A percentile compares a stretch with the other conserved stretches of the same genome.
These are phyloP conservation scores for Tolypocladium album DNA, from an alignment of 2,329 filamentous ascomycete genomes.

Conservation along the genomic window DNA sequence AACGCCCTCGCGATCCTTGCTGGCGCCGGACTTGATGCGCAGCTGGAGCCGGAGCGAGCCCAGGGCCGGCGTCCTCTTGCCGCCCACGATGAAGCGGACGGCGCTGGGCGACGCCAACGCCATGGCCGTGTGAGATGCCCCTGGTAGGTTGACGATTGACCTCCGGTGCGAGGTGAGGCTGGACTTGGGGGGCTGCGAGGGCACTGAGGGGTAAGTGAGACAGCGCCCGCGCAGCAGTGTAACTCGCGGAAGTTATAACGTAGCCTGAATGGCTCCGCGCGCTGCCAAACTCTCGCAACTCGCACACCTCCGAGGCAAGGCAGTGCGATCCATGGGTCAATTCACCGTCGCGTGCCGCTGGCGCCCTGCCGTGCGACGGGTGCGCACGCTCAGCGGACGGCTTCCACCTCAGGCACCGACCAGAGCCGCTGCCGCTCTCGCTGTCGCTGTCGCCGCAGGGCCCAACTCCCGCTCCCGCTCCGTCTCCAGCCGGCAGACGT, in stretches of 20 bases:
- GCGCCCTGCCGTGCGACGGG: neutral
- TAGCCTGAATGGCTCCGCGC: neutral
- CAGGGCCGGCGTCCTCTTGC: conserved; percentile 29
- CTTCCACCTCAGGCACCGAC: neutral
- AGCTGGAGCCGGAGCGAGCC: conserved; percentile 49
- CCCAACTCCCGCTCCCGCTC: too few relatives aligned
- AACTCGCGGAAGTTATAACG: too few relatives aligned
- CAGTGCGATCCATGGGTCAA: neutral
- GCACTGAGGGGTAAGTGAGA: neutral
- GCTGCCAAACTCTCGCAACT: neutral
- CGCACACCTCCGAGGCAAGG: neutral
- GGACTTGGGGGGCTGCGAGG: neutral
- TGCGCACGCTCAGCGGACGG: neutral
- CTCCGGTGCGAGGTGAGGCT: neutral
- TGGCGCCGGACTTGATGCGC: conserved; percentile 56
- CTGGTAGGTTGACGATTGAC: neutral
- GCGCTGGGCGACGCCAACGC: conserved; percentile 20
- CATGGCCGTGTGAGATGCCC: conserved; percentile 11
- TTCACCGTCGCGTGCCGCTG: neutral
- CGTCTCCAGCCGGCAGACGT: too few relatives aligned
- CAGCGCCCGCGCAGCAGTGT: too few relatives aligned
- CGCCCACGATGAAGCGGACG: conserved; percentile 35
- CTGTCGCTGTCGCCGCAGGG: neutral
- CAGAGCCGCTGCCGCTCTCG: neutral
- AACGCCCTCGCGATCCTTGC: conserved; percentile 51